Evolutionary conservation across 2,329 filamentous ascomycete species (phyloP).

Genomic region (Truncatella angustata): DNA sequence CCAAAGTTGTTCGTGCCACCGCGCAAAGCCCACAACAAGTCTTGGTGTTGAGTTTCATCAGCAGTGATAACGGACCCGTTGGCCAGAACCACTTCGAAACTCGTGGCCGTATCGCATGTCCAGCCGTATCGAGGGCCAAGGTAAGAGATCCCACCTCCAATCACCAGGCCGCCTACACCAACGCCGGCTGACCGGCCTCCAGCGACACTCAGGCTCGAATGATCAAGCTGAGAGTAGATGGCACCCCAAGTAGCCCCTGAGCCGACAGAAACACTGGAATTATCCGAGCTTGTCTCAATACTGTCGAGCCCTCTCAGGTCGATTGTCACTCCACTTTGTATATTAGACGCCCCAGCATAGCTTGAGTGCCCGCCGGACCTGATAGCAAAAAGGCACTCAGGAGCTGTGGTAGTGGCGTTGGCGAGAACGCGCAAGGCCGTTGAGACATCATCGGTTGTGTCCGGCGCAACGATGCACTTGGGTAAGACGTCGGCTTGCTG

Average conservation of each 20-base stretch:
- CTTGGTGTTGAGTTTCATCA: slow-evolving; percentile 14
- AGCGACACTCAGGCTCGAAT: slow-evolving; percentile 23
- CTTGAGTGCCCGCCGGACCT: slow-evolving; percentile 52
- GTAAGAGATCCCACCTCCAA: slow-evolving; percentile 17
- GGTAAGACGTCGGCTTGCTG: slow-evolving; percentile 14
- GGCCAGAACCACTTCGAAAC: slow-evolving; percentile 13
- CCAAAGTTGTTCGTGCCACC: slow-evolving; percentile 18
- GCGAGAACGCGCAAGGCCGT: slow-evolving; percentile 19
- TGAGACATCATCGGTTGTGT: slow-evolving; percentile 26
- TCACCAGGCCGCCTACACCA: slow-evolving; percentile 13
- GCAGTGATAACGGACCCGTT: slow-evolving; percentile 13
- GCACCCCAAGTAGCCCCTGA: slow-evolving; percentile 42
- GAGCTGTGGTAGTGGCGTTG: slow-evolving; percentile 8
- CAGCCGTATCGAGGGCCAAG: slow-evolving; percentile 14
- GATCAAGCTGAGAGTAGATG: slow-evolving; percentile 39
- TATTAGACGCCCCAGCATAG: slow-evolving; percentile 42
- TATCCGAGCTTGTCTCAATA: slow-evolving; percentile 31
- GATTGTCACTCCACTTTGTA: slow-evolving; percentile 37
- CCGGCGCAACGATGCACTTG: slow-evolving; percentile 23
- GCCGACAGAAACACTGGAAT: slow-evolving; percentile 36
- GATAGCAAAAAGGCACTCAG: slow-evolving; percentile 40
- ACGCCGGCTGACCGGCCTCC: slow-evolving; percentile 14
- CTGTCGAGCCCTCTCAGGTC: slow-evolving; percentile 39
- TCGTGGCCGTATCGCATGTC: slow-evolving; percentile 13
- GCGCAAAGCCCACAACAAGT: slow-evolving; percentile 16